Conservation (phyloP, 257 asterid species). For the Cordia subcordata region DNA sequence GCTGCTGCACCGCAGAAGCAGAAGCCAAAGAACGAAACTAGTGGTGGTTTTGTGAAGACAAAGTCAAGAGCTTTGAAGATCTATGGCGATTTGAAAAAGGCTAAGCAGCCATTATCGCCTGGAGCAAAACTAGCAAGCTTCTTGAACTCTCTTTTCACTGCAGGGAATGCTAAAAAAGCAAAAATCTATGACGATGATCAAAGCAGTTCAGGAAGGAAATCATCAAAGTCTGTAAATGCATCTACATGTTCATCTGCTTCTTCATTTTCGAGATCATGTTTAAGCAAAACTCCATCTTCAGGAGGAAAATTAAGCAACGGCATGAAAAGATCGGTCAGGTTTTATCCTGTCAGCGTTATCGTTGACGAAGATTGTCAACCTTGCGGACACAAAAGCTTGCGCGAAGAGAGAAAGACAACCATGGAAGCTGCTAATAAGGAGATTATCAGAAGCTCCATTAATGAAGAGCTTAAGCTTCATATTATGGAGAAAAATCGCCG, state of each 20-base stretch:
- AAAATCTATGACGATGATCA: slow-evolving; percentile 12
- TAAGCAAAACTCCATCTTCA: slow-evolving; percentile 78
- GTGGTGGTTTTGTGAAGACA: slow-evolving; percentile 57
- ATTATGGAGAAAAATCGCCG: slow-evolving; percentile 51
- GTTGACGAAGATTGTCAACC: slow-evolving; percentile 66
- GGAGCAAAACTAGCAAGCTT: slow-evolving; percentile 73
- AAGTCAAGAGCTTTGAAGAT: slow-evolving; percentile 72
- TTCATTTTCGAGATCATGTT: slow-evolving; percentile 82
- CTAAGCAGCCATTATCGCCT: slow-evolving; percentile 84
- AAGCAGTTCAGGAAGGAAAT: background rate
- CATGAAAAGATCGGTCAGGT: slow-evolving; percentile 67
- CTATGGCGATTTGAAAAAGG: slow-evolving; percentile 75
- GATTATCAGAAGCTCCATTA: slow-evolving; percentile 22
- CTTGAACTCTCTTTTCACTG: slow-evolving; percentile 65
- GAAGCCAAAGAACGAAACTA: slow-evolving; percentile 42
- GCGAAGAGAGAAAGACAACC: slow-evolving; percentile 27
- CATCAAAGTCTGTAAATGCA: slow-evolving; percentile 39
- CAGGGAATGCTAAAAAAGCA: slow-evolving; percentile 49
- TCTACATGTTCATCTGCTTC: slow-evolving; percentile 49
- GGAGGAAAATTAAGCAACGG: slow-evolving; percentile 50
- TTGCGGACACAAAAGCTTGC: slow-evolving; percentile 47
- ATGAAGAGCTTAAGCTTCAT: slow-evolving; percentile 48
- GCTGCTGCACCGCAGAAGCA: slow-evolving; percentile 19
- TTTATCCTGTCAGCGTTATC: slow-evolving; percentile 70
- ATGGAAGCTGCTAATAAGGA: too few relatives aligned